Evolutionary conservation across 2,329 filamentous ascomycete genomes (phyloP), one percentile per base, ranked within the genome.

Genomic region (Alternaria arbusti): DNA sequence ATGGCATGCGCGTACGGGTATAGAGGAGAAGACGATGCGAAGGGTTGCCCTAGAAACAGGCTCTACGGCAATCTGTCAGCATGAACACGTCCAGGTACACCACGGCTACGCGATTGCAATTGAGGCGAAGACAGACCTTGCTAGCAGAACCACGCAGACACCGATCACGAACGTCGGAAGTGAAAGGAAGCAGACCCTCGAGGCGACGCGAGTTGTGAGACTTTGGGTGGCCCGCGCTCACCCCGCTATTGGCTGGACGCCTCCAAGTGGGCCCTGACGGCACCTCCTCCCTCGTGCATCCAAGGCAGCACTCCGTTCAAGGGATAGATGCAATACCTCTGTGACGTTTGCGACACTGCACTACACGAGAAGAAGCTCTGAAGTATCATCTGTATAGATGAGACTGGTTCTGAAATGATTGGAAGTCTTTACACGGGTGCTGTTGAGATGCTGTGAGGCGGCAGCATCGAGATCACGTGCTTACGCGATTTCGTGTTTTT

Each of bases 11-110:
- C 54, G 66, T 51, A 44, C 15, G 32, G 50, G 45, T n/a, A 44
- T 45, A 56, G 54, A 64, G 54, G 57, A 57, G n/a, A 15, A 55
- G 57, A 60, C 44, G 65, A 66, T 45, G 59, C 62, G 65, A 49
- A 72, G 70, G 66, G 72, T 73, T 73, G 70, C 67, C 64, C 63
- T 54, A 61, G 66, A 63, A 69, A 73, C 72, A 64, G 63, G 54
- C 55, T 65, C 62, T 59, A 51, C 28, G 58, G 45, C 54, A 52
- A 66, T 66, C 68, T 59, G 68, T 68, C 61, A 70, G 68, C 67
- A 45, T 52, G 65, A 67, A 64, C 32, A 59, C 51, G 11, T 22
- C 23, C 17, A 15, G 26, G 47, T 4, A 47, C 49, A n/a, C n/a
- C 12, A 46, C 25, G 9, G 26, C 36, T 12, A 40, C 40, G 62